phyloP scores from a whole-genome alignment of 257 asterid genomes.

The Misopates orontium region DNA sequence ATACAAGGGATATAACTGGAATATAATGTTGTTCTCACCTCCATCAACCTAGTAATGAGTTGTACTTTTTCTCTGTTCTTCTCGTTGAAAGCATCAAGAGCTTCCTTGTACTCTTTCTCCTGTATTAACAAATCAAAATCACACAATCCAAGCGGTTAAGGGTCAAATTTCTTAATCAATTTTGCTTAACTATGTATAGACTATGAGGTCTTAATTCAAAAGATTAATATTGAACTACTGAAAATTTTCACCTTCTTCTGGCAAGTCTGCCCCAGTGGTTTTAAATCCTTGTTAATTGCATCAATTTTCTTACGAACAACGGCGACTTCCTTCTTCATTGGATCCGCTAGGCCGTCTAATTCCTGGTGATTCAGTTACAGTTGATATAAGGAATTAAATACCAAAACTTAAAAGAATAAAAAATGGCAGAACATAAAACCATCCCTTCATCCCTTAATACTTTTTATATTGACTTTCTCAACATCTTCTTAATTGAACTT shows the following conservation, averaged over 20 bases:
- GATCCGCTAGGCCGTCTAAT: constrained; percentile 78
- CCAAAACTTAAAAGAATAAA: neutral
- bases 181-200: neutral
- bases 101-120: constrained; percentile 97
- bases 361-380: constrained; percentile 53
- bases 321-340: constrained; percentile 87
- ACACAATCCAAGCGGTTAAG: neutral
- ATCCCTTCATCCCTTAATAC: neutral
- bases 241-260: constrained; percentile 77
- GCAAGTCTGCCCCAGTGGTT: constrained; percentile 86
- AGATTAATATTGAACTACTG: neutral
- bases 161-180: neutral
- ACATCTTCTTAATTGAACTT: neutral
- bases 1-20: neutral
- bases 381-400: neutral
- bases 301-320: constrained; percentile 81
- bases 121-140: constrained; percentile 29
- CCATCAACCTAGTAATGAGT: constrained; percentile 91
- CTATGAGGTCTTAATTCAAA: neutral
- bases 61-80: constrained; percentile 97
- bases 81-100: constrained; percentile 92
- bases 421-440: neutral
- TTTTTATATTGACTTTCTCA: neutral
- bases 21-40: constrained; percentile 53
- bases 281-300: constrained; percentile 79